phyloP scores from a whole-genome alignment of 2,329 filamentous ascomycete genomes.

The Talaromyces sp. region DNA sequence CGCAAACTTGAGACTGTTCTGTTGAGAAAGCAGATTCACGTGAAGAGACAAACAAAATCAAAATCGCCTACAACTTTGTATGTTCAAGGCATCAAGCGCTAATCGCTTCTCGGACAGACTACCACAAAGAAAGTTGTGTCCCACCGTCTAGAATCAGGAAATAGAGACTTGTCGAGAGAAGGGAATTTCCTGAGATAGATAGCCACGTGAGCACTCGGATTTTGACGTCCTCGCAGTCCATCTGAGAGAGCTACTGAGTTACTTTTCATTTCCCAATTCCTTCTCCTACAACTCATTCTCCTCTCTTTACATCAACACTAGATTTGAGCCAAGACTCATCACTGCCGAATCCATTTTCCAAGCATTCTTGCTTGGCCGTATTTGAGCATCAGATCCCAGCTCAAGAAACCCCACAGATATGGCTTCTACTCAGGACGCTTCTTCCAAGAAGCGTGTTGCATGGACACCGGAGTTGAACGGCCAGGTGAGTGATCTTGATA shows the following conservation, averaged over 20 bases:
- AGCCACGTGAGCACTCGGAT: neutral
- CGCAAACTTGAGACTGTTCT: neutral
- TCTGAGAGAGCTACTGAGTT: neutral
- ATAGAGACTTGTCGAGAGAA: neutral
- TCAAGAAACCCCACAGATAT: neutral
- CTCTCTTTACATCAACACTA: neutral
- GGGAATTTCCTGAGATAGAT: neutral
- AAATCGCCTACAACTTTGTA: neutral
- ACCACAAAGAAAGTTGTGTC: neutral
- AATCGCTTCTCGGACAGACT: neutral
- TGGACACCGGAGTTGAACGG: neutral
- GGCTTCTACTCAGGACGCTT: neutral
- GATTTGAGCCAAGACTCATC: neutral
- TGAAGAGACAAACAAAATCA: neutral
- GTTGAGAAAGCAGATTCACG: conserved; percentile 1
- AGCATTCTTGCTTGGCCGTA: neutral
- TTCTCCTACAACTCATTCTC: neutral
- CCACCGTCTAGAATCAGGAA: neutral
- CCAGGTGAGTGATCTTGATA: neutral
- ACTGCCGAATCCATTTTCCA: neutral
- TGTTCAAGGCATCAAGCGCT: neutral
- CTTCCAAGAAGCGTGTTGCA: neutral
- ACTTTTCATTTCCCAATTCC: neutral
- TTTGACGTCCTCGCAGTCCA: neutral
- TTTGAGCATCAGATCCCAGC: neutral